Percentiles rank a stretch among this genome's conserved stretches.
These are phyloP conservation scores for Neurospora africana DNA, from an alignment of 495 filamentous ascomycete species.

Conservation along the genomic window DNA sequence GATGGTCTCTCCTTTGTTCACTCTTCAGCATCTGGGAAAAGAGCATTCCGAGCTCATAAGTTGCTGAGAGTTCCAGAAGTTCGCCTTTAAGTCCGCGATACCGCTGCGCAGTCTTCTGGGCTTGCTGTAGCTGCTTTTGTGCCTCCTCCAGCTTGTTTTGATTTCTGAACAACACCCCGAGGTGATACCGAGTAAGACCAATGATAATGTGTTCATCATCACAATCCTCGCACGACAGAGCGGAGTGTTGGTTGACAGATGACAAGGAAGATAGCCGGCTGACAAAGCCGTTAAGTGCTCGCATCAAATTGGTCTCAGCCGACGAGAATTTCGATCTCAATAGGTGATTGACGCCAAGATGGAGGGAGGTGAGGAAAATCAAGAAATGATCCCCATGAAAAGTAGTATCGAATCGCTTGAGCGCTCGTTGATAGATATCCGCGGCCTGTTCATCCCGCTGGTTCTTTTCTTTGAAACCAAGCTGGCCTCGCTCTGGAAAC, in stretches of 20 bases:
- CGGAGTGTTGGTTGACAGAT: background rate
- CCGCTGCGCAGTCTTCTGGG: background rate
- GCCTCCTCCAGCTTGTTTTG: background rate
- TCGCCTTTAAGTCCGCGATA: background rate
- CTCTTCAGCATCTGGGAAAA: background rate
- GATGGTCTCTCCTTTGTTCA: background rate
- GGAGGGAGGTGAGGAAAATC: background rate
- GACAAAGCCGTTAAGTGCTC: background rate
- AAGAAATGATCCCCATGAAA: background rate
- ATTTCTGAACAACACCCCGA: background rate
- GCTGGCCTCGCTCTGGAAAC: background rate
- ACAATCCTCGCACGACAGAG: background rate
- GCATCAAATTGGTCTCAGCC: background rate
- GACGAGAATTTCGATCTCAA: background rate
- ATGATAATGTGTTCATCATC: background rate
- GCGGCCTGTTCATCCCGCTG: background rate
- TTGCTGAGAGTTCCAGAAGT: background rate
- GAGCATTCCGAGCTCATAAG: background rate
- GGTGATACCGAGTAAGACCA: background rate
- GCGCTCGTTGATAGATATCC: background rate
- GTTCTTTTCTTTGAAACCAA: background rate
- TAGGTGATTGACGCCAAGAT: background rate
- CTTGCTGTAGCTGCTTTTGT: background rate
- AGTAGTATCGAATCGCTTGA: background rate
- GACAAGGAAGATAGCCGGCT: background rate